These are phyloP conservation scores for Vicia villosa DNA, from an alignment of 306 rosid genomes.

Conservation along the genomic window DNA sequence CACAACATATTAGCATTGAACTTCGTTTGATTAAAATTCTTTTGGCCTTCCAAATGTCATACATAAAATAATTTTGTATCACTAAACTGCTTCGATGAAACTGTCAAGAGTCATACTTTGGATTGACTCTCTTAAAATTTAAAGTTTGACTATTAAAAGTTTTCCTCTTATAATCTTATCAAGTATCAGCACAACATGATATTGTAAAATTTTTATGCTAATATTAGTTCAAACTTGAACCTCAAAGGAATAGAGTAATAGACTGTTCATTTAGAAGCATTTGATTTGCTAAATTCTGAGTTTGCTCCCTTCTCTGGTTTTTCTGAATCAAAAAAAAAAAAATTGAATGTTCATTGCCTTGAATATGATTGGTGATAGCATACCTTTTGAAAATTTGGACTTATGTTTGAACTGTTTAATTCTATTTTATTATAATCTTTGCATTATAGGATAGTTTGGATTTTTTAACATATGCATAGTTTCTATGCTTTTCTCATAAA, in stretches of 20 bases:
- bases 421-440: neutral
- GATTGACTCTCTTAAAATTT: neutral
- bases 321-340: neutral
- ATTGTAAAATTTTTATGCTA: neutral
- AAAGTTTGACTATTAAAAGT: constrained; percentile 1
- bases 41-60: neutral
- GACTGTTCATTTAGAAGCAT: neutral
- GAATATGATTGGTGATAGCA: neutral
- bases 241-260: neutral
- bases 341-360: neutral
- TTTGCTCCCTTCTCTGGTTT: constrained; percentile 13
- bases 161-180: neutral
- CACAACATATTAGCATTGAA: neutral
- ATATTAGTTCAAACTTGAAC: neutral
- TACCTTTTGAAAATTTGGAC: neutral
- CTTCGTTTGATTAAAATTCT: neutral
- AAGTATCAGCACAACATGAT: neutral
- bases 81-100: neutral
- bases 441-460: neutral
- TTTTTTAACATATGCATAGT: neutral
- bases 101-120: neutral
- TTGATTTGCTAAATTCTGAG: neutral
- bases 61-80: neutral
- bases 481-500: neutral
- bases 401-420: neutral